Conservation (phyloP, 2,329 filamentous ascomycete genomes). For the Aurifilum marmelostoma region DNA sequence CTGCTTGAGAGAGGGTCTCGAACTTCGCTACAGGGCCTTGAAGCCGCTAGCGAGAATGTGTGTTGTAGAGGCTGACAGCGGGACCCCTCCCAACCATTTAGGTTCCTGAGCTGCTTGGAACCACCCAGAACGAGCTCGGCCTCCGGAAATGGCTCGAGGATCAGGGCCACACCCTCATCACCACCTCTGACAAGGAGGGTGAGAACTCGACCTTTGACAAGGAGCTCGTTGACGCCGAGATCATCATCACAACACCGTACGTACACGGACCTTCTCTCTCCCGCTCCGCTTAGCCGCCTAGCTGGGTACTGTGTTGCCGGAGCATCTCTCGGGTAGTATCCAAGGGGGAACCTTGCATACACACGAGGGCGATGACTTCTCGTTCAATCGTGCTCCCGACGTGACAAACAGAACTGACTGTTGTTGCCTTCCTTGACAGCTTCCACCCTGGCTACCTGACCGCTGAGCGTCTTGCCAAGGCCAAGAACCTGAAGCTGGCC, state of each 20-base stretch:
- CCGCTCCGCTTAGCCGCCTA: not conserved
- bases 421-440: conserved; percentile 47
- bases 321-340: not conserved
- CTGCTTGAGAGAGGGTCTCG: not conserved
- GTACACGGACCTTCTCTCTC: conserved; percentile 31
- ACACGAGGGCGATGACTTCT: not conserved
- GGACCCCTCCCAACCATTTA: conserved; percentile 36
- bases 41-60: not conserved
- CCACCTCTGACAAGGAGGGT: conserved; percentile 96
- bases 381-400: not conserved
- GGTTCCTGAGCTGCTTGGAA: conserved; percentile 84
- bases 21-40: not conserved
- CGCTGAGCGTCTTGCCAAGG: conserved; percentile 92
- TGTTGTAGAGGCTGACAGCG: conserved; percentile 12
- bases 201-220: conserved; percentile 91
- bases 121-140: conserved; percentile 97
- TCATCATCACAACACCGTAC: conserved; percentile 98
- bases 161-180: conserved; percentile 93
- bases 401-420: not conserved
- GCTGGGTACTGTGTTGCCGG: conserved; percentile 25
- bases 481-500: conserved; percentile 98
- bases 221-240: conserved; percentile 93
- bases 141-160: conserved; percentile 97
- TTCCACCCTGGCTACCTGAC: conserved; percentile 99
- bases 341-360: not conserved